Evolutionary conservation across 768 basidiomycete species (phyloP), one percentile per base, ranked within the genome.

Genomic region (Pholiota conissans): DNA sequence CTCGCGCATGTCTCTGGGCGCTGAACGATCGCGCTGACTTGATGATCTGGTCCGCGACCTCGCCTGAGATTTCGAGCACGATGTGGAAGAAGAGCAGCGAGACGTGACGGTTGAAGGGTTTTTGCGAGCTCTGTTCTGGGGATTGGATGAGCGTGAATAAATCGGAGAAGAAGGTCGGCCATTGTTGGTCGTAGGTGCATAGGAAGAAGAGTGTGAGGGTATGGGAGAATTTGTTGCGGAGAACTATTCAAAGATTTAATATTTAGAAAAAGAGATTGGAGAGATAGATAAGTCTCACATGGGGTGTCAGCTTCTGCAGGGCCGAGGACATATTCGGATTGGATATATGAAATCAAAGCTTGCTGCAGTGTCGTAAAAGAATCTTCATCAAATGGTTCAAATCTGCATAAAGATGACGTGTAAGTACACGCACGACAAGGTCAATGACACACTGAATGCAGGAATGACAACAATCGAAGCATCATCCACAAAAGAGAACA

Each of bases 201-300:
- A 95, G 82, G 75, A 95, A 95, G 75, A 95, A 86, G 49, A 93
- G 82, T 1, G 92, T 90, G 58, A 95, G 79, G 34, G 92, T 92
- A 76, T 94, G 92, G 26, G 91, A 91, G 75, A 94, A 93, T 72
- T 97, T 97, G 79, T 98, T 98, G 69, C 95, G 87, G 54, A 98
- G 75, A 74, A 91, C 93, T 95, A 52, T 61, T 67, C 8, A n/a
- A 32, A 55, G 49, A 45, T 42, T 28, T 55, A 26, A 49, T 32
- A 32, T 22, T 34, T 30, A 29, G 30, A 56, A 37, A 11, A 52
- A 62, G 20, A 57, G 37, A 4, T 34, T 57, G 28, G 39, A 57
- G 30, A 46, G 6, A 56, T 24, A 14, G 27, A 35, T 13, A 56
- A 62, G 51, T 80, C 95, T 74, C 69, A 95, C 95, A 97, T 50